Conservation (phyloP, 306 rosid species). For the Dryas alaskensis region DNA sequence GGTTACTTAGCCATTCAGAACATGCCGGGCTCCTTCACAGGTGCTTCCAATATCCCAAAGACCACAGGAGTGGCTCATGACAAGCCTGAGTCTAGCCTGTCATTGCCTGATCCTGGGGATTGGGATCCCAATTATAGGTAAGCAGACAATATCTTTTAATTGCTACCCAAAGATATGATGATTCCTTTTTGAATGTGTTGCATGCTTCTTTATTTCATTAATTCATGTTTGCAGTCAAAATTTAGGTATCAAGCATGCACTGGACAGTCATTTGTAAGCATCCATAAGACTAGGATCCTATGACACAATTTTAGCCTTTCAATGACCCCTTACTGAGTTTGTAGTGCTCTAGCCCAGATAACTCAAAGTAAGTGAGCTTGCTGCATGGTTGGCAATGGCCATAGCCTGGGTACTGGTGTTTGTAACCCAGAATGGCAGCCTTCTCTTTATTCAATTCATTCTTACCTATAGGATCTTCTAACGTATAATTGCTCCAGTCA, state of each 20-base stretch:
- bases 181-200: not conserved
- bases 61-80: conserved; percentile 50
- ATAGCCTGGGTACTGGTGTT: not conserved
- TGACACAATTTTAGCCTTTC: not conserved
- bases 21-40: conserved; percentile 43
- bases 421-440: not conserved
- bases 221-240: conserved; percentile 5
- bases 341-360: not conserved
- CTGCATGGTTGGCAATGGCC: not conserved
- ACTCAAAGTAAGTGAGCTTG: not conserved
- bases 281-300: not conserved
- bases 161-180: conserved; percentile 1
- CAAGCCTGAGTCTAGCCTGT: conserved; percentile 47
- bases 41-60: conserved; percentile 45
- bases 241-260: conserved; percentile 16
- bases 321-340: not conserved
- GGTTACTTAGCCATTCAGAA: conserved; percentile 54
- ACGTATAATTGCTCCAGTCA: conserved; percentile 1
- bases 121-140: conserved; percentile 99
- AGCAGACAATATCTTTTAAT: conserved; percentile 18
- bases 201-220: conserved; percentile 12
- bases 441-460: not conserved
- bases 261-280: not conserved
- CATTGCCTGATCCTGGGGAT: conserved; percentile 93
- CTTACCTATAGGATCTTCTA: not conserved